Percentiles rank a stretch among this genome's conserved stretches.
Conservation (phyloP, 225 moss, liverwort and hornwort species). For the Climacium dendroides region DNA sequence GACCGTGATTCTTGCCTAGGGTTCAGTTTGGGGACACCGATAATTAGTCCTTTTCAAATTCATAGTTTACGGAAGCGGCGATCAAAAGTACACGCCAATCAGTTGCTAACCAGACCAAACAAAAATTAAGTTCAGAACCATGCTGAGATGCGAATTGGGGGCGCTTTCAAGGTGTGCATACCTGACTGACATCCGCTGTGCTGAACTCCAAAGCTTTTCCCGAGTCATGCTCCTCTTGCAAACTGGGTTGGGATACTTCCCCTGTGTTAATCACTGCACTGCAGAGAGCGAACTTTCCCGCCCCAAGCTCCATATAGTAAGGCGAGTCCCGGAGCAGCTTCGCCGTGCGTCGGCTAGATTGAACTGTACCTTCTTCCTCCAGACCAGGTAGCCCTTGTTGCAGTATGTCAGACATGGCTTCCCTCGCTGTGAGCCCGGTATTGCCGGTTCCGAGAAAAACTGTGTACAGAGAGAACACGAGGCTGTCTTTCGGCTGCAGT, state of each 20-base stretch:
- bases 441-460: slow-evolving; percentile 12
- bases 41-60: background rate
- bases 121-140: background rate
- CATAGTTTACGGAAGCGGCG: background rate
- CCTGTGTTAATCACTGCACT: slow-evolving; percentile 22
- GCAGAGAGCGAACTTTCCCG: slow-evolving; percentile 35
- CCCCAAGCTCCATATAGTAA: slow-evolving; percentile 43
- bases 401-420: slow-evolving; percentile 19
- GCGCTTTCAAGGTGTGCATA: background rate
- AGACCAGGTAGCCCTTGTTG: slow-evolving; percentile 14
- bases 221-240: background rate
- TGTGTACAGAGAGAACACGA: slow-evolving; percentile 19
- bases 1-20: background rate
- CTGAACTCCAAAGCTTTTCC: background rate
- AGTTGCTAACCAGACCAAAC: no score
- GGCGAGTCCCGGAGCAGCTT: slow-evolving; percentile 36
- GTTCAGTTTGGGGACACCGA: background rate
- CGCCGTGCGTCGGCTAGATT: slow-evolving; percentile 10
- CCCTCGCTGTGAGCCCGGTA: slow-evolving; percentile 31
- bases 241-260: background rate
- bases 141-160: background rate
- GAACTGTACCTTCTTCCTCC: slow-evolving; percentile 19
- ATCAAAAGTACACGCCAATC: background rate
- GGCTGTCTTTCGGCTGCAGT: slow-evolving; percentile 22
- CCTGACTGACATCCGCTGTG: background rate